Evolutionary conservation across 164 flowering plant genomes (phyloP).

Genomic region (Malania oleifera): DNA sequence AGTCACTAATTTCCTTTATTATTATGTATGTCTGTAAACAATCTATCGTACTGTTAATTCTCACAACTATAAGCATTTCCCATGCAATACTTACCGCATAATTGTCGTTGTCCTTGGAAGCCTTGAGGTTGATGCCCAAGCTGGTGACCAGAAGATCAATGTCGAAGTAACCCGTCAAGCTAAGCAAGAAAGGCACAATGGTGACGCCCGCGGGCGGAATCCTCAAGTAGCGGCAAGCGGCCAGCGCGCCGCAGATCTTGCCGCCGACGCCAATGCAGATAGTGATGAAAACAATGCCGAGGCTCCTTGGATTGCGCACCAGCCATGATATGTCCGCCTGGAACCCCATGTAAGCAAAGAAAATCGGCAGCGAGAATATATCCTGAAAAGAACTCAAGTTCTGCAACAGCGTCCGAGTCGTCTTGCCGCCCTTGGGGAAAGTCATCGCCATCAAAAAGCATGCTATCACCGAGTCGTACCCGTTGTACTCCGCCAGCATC

Average conservation of each 20-base stretch:
- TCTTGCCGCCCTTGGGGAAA: conserved; percentile 65
- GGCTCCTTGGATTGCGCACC: neutral
- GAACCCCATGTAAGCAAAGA: conserved; percentile 64
- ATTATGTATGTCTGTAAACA: no score
- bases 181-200: conserved; percentile 41
- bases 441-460: conserved; percentile 44
- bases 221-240: conserved; percentile 38
- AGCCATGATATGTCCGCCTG: conserved; percentile 26
- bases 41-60: no score
- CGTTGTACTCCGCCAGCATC: conserved; percentile 22
- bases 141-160: conserved; percentile 43
- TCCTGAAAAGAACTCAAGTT: conserved; percentile 38
- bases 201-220: conserved; percentile 46
- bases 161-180: conserved; percentile 59
- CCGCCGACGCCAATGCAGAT: conserved; percentile 41
- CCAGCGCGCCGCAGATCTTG: conserved; percentile 50
- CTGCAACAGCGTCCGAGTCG: conserved; percentile 44
- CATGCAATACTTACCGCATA: no score
- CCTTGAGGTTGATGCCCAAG: conserved; percentile 6
- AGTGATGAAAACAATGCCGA: conserved; percentile 9
- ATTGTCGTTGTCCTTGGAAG: no score
- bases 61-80: no score
- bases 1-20: no score
- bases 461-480: conserved; percentile 32
- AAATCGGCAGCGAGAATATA: conserved; percentile 56